Conservation (phyloP, 179 eudicot species). For the Spergularia azorica region DNA sequence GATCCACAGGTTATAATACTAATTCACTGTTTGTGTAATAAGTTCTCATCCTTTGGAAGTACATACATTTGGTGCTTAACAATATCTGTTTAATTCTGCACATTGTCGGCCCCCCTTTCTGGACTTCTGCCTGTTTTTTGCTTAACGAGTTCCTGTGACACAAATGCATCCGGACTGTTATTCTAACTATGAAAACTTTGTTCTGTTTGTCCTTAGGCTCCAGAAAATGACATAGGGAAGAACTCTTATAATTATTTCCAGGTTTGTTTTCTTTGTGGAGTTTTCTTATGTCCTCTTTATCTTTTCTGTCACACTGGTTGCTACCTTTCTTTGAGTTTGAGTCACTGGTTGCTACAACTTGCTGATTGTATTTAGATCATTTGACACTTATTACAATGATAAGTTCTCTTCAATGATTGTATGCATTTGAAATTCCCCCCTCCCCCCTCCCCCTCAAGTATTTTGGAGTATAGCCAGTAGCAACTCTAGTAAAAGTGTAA, state of each 20-base stretch:
- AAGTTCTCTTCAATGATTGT: not conserved
- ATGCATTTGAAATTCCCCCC: not conserved
- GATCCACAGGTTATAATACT: constrained; percentile 78
- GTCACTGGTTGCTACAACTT: too few species aligned
- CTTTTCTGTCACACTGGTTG: constrained; percentile 8
- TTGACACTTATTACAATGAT: not conserved
- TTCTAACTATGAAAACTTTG: constrained; percentile 11
- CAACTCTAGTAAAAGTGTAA: too few species aligned
- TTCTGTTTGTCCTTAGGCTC: constrained; percentile 55
- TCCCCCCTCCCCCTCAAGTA: too few species aligned
- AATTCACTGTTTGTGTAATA: not conserved
- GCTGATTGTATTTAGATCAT: not conserved
- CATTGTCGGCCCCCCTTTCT: not conserved
- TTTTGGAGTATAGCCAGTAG: too few species aligned
- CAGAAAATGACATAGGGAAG: constrained; percentile 96
- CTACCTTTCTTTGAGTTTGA: not conserved
- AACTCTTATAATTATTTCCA: constrained; percentile 89
- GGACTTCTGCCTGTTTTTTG: not conserved
- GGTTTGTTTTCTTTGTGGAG: constrained; percentile 41
- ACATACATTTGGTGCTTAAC: not conserved
- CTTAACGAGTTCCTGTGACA: not conserved
- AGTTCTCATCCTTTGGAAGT: constrained; percentile 2
- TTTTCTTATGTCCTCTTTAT: not conserved
- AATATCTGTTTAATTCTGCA: not conserved
- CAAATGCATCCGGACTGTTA: not conserved